These are phyloP conservation scores for Alternaria sp. DNA, from an alignment of 2,329 filamentous ascomycete species.

Conservation along the genomic window DNA sequence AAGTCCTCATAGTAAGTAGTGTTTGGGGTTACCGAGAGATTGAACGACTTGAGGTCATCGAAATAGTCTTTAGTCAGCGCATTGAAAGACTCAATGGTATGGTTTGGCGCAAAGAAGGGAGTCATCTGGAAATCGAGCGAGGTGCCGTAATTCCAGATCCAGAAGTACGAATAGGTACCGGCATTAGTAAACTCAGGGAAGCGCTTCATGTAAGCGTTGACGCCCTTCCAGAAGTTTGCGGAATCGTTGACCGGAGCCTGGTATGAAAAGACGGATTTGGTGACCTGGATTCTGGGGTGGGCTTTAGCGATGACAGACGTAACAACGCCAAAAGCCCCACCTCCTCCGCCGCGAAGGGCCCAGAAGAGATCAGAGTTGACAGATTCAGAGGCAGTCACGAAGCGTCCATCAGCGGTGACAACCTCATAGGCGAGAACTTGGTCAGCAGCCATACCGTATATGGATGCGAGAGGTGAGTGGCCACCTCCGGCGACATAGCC, in stretches of 20 bases:
- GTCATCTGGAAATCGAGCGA: slow-evolving; percentile 25
- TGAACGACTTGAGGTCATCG: slow-evolving; percentile 15
- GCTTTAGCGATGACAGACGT: slow-evolving; percentile 27
- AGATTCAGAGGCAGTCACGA: slow-evolving; percentile 30
- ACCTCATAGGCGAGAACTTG: slow-evolving; percentile 36
- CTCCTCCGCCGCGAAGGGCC: slow-evolving; percentile 31
- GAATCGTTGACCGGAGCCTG: slow-evolving; percentile 22
- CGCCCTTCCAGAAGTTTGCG: slow-evolving; percentile 31
- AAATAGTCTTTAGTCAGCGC: slow-evolving; percentile 21
- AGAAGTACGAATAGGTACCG: slow-evolving; percentile 30
- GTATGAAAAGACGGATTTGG: slow-evolving; percentile 39
- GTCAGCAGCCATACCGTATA: slow-evolving; percentile 37
- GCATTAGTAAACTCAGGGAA: slow-evolving; percentile 27
- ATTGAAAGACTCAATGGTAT: slow-evolving; percentile 23
- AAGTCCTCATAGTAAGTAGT: slow-evolving; percentile 24
- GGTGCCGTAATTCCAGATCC: slow-evolving; percentile 20
- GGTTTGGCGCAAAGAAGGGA: slow-evolving; percentile 24
- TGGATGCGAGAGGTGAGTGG: slow-evolving; percentile 25
- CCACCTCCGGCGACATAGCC: slow-evolving; percentile 30
- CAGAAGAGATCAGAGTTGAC: slow-evolving; percentile 25
- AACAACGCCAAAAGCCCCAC: slow-evolving; percentile 30
- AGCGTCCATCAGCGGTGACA: slow-evolving; percentile 33
- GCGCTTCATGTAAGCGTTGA: slow-evolving; percentile 20
- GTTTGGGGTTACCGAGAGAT: slow-evolving; percentile 25
- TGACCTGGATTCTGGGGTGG: slow-evolving; percentile 27